These are phyloP conservation scores for Dispira parvispora DNA, from an alignment of 192 early-diverging fungal species.

Conservation along the genomic window DNA sequence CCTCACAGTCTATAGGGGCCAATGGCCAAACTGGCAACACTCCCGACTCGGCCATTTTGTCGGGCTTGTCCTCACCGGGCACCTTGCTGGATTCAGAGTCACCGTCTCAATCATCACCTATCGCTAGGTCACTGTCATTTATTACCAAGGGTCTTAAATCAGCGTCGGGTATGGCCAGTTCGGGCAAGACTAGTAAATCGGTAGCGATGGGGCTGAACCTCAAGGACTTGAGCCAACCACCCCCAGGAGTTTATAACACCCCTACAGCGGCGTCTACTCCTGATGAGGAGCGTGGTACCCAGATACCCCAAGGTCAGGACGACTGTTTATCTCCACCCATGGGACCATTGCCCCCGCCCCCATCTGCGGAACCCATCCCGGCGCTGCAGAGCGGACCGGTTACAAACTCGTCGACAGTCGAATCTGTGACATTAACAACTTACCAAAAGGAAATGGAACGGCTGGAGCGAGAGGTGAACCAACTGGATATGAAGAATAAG, in stretches of 20 bases:
- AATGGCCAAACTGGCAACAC: too few species aligned
- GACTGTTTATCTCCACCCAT: background rate
- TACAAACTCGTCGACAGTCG: too few species aligned
- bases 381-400: background rate
- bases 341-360: conserved; percentile 6
- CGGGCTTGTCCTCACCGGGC: background rate
- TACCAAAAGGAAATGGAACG: background rate
- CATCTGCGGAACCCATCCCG: background rate
- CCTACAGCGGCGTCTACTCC: too few species aligned
- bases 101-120: background rate
- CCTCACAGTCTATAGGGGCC: too few species aligned
- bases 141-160: background rate
- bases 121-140: conserved; percentile 1
- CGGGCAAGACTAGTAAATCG: background rate
- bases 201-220: background rate
- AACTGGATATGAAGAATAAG: background rate
- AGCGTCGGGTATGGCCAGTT: too few species aligned
- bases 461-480: background rate
- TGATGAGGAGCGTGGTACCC: background rate
- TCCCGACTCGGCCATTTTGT: background rate
- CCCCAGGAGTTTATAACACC: too few species aligned
- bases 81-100: too few species aligned
- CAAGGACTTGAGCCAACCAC: background rate
- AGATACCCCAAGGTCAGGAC: background rate
- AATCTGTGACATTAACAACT: background rate